Percentiles rank a stretch among this genome's conserved stretches.
These are phyloP conservation scores for Ophiosphaerella narmari DNA, from an alignment of 2,329 filamentous ascomycete species.

Conservation along the genomic window DNA sequence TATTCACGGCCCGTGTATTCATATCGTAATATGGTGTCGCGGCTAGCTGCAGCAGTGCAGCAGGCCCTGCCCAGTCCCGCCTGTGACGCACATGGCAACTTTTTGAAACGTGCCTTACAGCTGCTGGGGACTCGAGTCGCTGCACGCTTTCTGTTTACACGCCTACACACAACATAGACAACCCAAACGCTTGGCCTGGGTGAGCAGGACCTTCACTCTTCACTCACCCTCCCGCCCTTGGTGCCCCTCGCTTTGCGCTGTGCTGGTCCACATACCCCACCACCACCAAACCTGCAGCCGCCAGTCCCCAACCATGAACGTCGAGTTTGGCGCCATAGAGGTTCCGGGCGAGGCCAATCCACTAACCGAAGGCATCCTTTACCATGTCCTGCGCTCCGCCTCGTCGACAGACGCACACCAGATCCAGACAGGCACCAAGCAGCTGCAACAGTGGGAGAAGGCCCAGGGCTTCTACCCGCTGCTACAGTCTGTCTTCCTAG, in stretches of 20 bases:
- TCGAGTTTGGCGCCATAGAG: constrained; percentile 62
- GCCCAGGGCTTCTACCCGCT: constrained; percentile 54
- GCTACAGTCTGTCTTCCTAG: constrained; percentile 76
- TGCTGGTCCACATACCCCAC: constrained; percentile 15
- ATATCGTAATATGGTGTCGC: too few relatives aligned
- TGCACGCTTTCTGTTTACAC: too few relatives aligned
- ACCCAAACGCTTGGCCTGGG: constrained; percentile 25
- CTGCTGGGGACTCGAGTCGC: neutral
- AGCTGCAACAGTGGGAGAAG: constrained; percentile 58
- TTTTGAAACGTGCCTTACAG: constrained; percentile 20
- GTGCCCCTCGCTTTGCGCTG: too few relatives aligned
- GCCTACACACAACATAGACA: constrained; percentile 2
- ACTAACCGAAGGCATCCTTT: constrained; percentile 53
- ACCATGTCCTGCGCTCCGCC: constrained; percentile 55
- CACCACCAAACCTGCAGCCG: constrained; percentile 5
- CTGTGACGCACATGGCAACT: constrained; percentile 16
- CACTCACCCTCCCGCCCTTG: neutral
- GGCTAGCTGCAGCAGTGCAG: too few relatives aligned
- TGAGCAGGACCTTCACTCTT: constrained; percentile 28
- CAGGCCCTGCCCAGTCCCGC: neutral
- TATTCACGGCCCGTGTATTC: too few relatives aligned
- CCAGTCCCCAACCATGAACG: constrained; percentile 29
- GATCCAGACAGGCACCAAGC: constrained; percentile 58
- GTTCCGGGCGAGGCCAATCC: constrained; percentile 77
- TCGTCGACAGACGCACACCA: constrained; percentile 54